Evolutionary conservation across 2,329 filamentous ascomycete species (phyloP), one percentile per base, ranked within the genome.

Genomic region (Clonostachys sp.): DNA sequence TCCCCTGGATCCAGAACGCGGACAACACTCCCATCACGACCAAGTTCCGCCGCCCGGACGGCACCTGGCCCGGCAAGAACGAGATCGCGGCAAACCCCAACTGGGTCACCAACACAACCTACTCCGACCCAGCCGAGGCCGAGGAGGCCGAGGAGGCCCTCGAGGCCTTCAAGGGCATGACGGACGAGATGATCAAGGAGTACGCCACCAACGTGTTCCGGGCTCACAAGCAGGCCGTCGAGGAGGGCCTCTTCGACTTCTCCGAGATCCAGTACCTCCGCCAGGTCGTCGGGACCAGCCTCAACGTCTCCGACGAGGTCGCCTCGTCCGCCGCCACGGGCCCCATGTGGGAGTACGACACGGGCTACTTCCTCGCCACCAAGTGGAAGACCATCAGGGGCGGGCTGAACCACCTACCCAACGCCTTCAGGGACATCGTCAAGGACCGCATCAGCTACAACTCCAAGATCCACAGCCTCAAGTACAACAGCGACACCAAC

Each of bases 241-340:
- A 66, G n/a, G 52, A 64, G 6, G 79, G 78, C 2, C 72, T 81
- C 20, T 81, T 85, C 58, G 68, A 80, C 48, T 87, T 78, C 71
- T 84, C 80, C n/a, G 83, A 86, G 54, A 77, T 79, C 18, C 77
- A 71, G 1, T 86, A 82, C 52, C 72, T 74, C 20, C 80, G 84
- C 55, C 73, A 76, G 33, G 67, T 85, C 12, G 72, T 74, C 5
- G 70, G 71, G 13, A 24, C 16, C 18, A 42, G 42, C 20, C 67
- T 65, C 41, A 63, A 73, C 6, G 78, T 80, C 50, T 78, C 80
- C 50, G 73, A 77, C 53, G 80, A 74, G 4, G 52, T 54, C 2
- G 41, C 54, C 14, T 43, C 42, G 5, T 52, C 51, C 16, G 49
- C 45, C 9, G 51, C 45, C n/a, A 46, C 41, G 30, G 49, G 45